Evolutionary conservation across 2,329 filamentous ascomycete species (phyloP).

Genomic region (Penicillium sp.): DNA sequence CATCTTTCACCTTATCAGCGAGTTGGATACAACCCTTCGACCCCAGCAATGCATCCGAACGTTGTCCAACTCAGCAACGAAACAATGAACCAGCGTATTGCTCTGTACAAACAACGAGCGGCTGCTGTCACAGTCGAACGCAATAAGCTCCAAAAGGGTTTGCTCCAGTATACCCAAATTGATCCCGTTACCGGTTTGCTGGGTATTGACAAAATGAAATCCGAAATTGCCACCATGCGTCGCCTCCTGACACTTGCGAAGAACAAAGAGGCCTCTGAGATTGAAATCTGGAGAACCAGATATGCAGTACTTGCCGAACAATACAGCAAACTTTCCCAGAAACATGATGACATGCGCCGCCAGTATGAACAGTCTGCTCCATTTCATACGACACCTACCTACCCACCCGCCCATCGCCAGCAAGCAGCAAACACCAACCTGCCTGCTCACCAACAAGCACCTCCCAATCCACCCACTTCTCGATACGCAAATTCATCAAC

Average conservation of each 20-base stretch:
- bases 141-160: constrained; percentile 27
- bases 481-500: neutral
- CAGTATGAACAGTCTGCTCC: too few species aligned
- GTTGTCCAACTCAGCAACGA: constrained; percentile 24
- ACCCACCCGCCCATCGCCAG: too few species aligned
- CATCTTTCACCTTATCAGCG: constrained; percentile 31
- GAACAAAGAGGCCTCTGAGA: constrained; percentile 27
- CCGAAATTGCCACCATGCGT: constrained; percentile 19
- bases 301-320: neutral
- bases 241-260: constrained; percentile 26
- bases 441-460: neutral
- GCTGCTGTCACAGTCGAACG: constrained; percentile 29
- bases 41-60: constrained; percentile 25
- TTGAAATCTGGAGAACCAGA: constrained; percentile 24
- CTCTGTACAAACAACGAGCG: constrained; percentile 22
- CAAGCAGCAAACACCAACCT: too few species aligned
- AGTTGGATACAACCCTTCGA: constrained; percentile 32
- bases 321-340: neutral
- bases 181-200: constrained; percentile 31
- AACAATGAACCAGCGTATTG: constrained; percentile 22
- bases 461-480: neutral
- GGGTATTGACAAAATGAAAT: constrained; percentile 7
- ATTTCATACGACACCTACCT: too few species aligned
- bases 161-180: constrained; percentile 21
- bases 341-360: too few species aligned